Evolutionary conservation across 2,329 filamentous ascomycete species (phyloP), one percentile per base, ranked within the genome.

Genomic region (Fusarium scirpi): DNA sequence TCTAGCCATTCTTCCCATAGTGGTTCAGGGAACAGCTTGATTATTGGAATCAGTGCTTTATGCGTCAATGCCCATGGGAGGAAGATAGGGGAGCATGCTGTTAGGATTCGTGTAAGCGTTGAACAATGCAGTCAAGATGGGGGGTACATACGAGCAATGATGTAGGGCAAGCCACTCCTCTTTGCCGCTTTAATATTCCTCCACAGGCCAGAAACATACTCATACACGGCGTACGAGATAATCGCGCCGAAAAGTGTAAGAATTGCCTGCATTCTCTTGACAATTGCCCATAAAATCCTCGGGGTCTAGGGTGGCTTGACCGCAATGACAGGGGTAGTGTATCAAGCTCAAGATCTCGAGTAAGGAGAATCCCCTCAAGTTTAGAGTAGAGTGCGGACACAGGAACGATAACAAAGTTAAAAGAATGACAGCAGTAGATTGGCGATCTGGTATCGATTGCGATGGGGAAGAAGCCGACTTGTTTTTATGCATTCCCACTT

Each of bases 1-100:
- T 86, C 83, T 46, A 91, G 77, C 86, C 90, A 90, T 54, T 82
- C 73, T 58, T 88, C 82, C 80, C 86, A 89, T 78, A 83, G 86
- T 18, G 82, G 80, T 45, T 80, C 80, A 1, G 90, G 90, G 0
- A 92, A 80, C 16, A 78, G 74, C 61, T 83, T 83, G 69, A 92
- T 82, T 16, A 91, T 60, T 5, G 86, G 86, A 13, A 88, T 74
- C 85, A 84, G 90, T 43, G 90, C 65, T 53, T 78, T 78, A 70
- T 84, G 82, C 4, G 86, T 86, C 27, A 90, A 73, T 58, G 90
- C 82, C 86, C 89, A 91, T 24, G 83, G 73, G 18, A 82, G 70
- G 69, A 84, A 86, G 74, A 87, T 85, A 2, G 85, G 82, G 22
- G 80, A 82, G 44, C 82, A 76, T 16, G 86, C 86, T 88, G 64